Conservation (phyloP, 768 basidiomycete genomes). For the Hypsizygus marmoreus region DNA sequence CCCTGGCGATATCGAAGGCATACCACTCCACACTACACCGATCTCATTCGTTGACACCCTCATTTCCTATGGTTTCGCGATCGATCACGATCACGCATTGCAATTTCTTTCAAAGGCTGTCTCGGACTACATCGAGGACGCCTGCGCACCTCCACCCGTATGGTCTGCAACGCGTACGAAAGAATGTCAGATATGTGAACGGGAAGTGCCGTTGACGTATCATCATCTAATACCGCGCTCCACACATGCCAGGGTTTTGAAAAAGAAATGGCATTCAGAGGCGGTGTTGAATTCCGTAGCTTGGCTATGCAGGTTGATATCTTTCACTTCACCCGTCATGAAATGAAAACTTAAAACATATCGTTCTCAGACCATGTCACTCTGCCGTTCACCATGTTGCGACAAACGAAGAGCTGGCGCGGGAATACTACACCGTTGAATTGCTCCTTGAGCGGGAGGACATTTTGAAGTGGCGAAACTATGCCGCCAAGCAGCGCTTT, state of each 20-base stretch:
- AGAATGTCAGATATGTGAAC: conserved; percentile 62
- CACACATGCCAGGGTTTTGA: conserved; percentile 54
- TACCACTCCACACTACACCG: conserved; percentile 42
- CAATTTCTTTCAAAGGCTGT: conserved; percentile 43
- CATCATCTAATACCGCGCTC: conserved; percentile 62
- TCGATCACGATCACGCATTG: conserved; percentile 41
- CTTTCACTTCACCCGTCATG: not conserved
- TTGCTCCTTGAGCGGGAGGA: conserved; percentile 53
- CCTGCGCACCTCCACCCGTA: conserved; percentile 49
- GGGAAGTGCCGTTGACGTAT: conserved; percentile 59
- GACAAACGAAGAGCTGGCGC: conserved; percentile 51
- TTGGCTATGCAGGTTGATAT: conserved; percentile 53
- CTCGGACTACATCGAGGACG: conserved; percentile 43
- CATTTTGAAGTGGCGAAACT: conserved; percentile 55
- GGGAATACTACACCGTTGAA: conserved; percentile 50
- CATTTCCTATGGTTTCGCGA: conserved; percentile 45
- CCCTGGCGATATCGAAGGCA: conserved; percentile 34
- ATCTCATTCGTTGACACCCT: conserved; percentile 50
- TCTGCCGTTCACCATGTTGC: conserved; percentile 52
- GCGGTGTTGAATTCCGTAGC: conserved; percentile 57
- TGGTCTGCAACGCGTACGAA: conserved; percentile 54
- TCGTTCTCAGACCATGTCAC: conserved; percentile 48
- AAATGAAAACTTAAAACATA: not conserved
- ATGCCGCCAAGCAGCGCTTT: conserved; percentile 50
- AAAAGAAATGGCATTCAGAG: conserved; percentile 58